Evolutionary conservation across 495 filamentous ascomycete species (phyloP).

Genomic region (Gamarada debralockiae): DNA sequence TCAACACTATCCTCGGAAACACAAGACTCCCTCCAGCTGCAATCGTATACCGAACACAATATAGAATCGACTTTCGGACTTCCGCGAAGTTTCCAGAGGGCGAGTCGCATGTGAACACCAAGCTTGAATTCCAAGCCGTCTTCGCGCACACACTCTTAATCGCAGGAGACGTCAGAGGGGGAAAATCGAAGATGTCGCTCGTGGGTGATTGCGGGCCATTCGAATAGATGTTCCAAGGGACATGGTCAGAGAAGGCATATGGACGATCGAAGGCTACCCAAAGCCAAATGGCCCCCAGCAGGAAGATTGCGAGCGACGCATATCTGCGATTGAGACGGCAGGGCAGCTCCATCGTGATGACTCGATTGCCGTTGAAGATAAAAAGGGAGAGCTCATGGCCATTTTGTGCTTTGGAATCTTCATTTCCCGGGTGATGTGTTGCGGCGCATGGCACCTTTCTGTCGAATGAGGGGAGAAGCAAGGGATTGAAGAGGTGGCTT

Average conservation of each 20-base stretch:
- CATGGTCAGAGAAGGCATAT: neutral
- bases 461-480: too few species aligned
- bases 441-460: too few species aligned
- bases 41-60: constrained; percentile 27
- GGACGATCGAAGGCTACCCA: constrained; percentile 12
- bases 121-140: constrained; percentile 16
- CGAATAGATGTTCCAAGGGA: too few species aligned
- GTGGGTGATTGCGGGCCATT: too few species aligned
- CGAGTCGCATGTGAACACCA: constrained; percentile 25
- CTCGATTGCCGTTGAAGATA: too few species aligned
- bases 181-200: constrained; percentile 23
- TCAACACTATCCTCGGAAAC: too few species aligned
- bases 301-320: constrained; percentile 5
- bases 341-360: too few species aligned
- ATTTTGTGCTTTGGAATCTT: too few species aligned
- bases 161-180: constrained; percentile 17
- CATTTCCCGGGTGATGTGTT: too few species aligned
- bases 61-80: constrained; percentile 21
- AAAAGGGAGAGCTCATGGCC: too few species aligned
- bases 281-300: constrained; percentile 14
- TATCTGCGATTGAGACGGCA: constrained; percentile 8
- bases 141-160: constrained; percentile 17
- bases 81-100: constrained; percentile 17
- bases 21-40: constrained; percentile 21
- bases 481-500: too few species aligned